phyloP scores from a whole-genome alignment of 176 grass and related monocot species.

The Typha latifolia region DNA sequence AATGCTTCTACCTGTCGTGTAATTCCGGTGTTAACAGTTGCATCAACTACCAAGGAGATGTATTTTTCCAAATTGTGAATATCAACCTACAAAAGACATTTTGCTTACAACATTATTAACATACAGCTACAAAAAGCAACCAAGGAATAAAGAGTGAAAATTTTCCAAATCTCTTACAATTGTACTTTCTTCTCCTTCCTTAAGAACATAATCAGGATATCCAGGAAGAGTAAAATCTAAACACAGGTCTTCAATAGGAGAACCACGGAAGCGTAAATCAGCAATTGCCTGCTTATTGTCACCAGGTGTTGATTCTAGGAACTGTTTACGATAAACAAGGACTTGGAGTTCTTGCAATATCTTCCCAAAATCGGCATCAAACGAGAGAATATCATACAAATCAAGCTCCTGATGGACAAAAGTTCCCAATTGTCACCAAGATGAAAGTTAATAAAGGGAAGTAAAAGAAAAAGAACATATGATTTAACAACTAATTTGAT shows the following conservation, averaged over 20 bases:
- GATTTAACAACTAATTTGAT: neutral
- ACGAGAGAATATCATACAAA: conserved; percentile 67
- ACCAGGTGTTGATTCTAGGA: conserved; percentile 26
- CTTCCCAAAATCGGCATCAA: conserved; percentile 68
- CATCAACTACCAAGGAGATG: conserved; percentile 66
- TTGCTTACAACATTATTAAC: conserved; percentile 11
- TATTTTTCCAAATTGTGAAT: conserved; percentile 81
- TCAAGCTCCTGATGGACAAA: conserved; percentile 67
- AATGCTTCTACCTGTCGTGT: conserved; percentile 64
- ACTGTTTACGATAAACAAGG: conserved; percentile 49
- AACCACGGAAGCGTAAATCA: conserved; percentile 48
- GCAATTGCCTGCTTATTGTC: conserved; percentile 27
- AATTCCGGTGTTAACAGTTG: conserved; percentile 63
- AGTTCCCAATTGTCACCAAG: conserved; percentile 5
- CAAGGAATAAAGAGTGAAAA: conserved; percentile 3
- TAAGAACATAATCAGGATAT: conserved; percentile 72
- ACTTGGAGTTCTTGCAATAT: conserved; percentile 77
- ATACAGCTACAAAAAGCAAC: neutral
- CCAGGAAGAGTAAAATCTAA: conserved; percentile 88
- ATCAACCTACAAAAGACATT: conserved; percentile 44
- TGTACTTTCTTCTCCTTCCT: conserved; percentile 44
- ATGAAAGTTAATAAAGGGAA: conserved; percentile 5
- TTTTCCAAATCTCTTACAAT: conserved; percentile 31
- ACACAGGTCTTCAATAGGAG: conserved; percentile 59
- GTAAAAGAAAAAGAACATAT: neutral